Evolutionary conservation across 306 rosid genomes (phyloP).

Genomic region (Prunus persica): Prunus_persica_NCBIv2 NC_034012.1:5460001-5460500

Average conservation of each 20-base stretch:
- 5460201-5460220: slow-evolving; percentile 72
- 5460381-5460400: neutral
- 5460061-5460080: slow-evolving; percentile 99
- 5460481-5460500: no score
- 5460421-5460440: no score
- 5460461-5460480: no score
- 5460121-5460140: slow-evolving; percentile 93
- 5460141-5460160: slow-evolving; percentile 90
- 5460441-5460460: no score
- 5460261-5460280: neutral
- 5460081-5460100: slow-evolving; percentile 90
- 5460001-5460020: slow-evolving; percentile 96
- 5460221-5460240: slow-evolving; percentile 96
- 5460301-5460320: slow-evolving; percentile 14
- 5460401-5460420: neutral
- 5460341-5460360: neutral
- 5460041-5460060: slow-evolving; percentile 83
- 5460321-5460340: slow-evolving; percentile 17
- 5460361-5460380: neutral
- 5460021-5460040: slow-evolving; percentile 96
- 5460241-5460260: slow-evolving; percentile 33
- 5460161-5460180: slow-evolving; percentile 70
- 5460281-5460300: slow-evolving; percentile 30
- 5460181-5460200: slow-evolving; percentile 92
- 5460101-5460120: slow-evolving; percentile 86